phyloP scores from a whole-genome alignment of 1,139 yeast genomes.

The Hansenula sp. region DNA sequence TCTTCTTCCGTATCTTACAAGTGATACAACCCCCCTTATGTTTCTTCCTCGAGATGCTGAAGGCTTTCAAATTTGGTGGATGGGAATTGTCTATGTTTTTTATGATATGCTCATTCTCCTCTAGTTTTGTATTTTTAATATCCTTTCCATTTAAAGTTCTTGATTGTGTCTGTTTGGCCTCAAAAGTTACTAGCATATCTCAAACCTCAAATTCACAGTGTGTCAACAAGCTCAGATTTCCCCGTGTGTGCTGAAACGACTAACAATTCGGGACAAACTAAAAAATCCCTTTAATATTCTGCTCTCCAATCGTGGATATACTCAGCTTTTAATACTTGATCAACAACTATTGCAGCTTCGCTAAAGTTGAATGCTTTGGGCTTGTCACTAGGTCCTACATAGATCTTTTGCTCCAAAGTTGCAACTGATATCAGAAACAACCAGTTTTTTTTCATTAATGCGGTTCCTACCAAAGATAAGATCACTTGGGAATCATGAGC shows the following conservation, averaged over 20 bases:
- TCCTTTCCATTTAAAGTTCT: conserved; percentile 6
- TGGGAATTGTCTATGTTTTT: conserved; percentile 13
- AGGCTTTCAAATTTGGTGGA: conserved; percentile 17
- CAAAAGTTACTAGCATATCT: conserved; percentile 1
- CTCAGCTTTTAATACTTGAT: no score
- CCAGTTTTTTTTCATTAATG: no score
- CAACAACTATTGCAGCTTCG: no score
- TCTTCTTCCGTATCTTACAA: conserved; percentile 58
- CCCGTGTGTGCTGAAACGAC: no score
- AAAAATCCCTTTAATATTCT: no score
- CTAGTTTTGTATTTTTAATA: background rate
- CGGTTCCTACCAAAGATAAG: background rate
- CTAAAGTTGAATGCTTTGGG: background rate
- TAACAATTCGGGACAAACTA: no score
- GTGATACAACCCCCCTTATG: conserved; percentile 58
- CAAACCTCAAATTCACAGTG: no score
- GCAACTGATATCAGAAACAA: no score
- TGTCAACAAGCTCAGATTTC: no score
- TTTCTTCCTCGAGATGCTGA: conserved; percentile 27
- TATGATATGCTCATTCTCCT: conserved; percentile 5
- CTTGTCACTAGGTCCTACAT: background rate
- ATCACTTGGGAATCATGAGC: background rate
- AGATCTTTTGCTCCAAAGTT: background rate
- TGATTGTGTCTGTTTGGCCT: conserved; percentile 1
- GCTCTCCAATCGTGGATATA: no score